A percentile compares a stretch with the other conserved stretches of the same genome.
Evolutionary conservation across 768 basidiomycete species (phyloP).

Genomic region (Lentinula sp.): DNA sequence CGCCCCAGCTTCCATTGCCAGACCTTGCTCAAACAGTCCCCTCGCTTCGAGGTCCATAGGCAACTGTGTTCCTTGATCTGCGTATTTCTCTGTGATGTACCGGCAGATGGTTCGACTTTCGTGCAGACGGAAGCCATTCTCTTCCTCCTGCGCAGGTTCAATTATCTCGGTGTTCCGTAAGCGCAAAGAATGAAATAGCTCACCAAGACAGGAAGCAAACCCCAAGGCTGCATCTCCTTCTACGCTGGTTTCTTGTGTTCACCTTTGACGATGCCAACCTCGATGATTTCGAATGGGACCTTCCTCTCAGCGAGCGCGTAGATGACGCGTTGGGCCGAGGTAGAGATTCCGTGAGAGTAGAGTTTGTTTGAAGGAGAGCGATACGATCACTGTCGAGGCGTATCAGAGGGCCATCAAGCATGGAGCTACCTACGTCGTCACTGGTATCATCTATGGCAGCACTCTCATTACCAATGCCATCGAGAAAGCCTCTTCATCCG

Average conservation of each 20-base stretch:
- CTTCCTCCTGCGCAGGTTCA: constrained; percentile 24
- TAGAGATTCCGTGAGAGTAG: constrained; percentile 32
- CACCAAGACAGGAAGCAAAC: constrained; percentile 29
- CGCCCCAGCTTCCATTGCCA: constrained; percentile 43
- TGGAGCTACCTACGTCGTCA: constrained; percentile 13
- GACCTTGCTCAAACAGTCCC: constrained; percentile 47
- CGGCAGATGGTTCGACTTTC: constrained; percentile 57
- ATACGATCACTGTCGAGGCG: not conserved
- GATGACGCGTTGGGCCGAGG: constrained; percentile 40
- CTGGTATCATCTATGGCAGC: constrained; percentile 12
- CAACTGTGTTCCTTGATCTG: constrained; percentile 40
- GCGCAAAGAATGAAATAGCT: not conserved
- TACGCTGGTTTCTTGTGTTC: constrained; percentile 34
- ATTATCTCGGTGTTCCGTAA: not conserved
- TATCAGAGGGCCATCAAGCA: not conserved
- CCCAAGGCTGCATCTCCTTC: constrained; percentile 44
- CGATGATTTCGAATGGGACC: constrained; percentile 40
- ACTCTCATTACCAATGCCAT: constrained; percentile 7
- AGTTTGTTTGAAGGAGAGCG: not conserved
- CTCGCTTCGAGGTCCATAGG: constrained; percentile 20
- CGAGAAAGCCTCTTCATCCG: not conserved
- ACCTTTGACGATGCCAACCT: constrained; percentile 24
- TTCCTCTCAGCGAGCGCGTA: constrained; percentile 37
- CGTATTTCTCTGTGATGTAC: constrained; percentile 54
- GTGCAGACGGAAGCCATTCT: constrained; percentile 58